Percentiles rank a stretch among this genome's conserved stretches.
Conservation (phyloP, 1,284 basidiomycete genomes). For the Leccinum pallidistipes region DNA sequence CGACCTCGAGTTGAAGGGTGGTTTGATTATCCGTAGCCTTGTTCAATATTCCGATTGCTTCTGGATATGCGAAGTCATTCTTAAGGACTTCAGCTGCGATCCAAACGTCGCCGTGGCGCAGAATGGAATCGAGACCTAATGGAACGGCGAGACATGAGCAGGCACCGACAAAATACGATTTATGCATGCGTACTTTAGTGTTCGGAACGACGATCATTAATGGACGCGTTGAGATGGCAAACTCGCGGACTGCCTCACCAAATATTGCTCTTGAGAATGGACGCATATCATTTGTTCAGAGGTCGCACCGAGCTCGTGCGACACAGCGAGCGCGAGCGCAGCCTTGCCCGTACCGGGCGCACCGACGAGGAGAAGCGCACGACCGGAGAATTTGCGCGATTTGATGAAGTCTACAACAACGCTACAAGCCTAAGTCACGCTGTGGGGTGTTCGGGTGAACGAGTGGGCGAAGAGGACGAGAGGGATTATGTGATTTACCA, state of each 20-base stretch:
- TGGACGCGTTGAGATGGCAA: slow-evolving; percentile 58
- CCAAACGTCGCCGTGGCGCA: slow-evolving; percentile 80
- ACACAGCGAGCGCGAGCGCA: slow-evolving; percentile 90
- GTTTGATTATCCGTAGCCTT: slow-evolving; percentile 53
- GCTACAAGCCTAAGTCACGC: slow-evolving; percentile 72
- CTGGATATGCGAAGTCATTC: slow-evolving; percentile 80
- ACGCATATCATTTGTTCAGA: no score
- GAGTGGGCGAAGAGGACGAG: neutral
- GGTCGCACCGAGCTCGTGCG: slow-evolving; percentile 88
- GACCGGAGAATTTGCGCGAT: slow-evolving; percentile 87
- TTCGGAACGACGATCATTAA: slow-evolving; percentile 59
- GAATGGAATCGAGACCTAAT: slow-evolving; percentile 80
- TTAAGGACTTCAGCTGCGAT: slow-evolving; percentile 84
- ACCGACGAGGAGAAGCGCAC: slow-evolving; percentile 87
- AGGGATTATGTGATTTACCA: neutral
- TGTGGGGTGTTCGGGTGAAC: neutral
- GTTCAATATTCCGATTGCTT: slow-evolving; percentile 55
- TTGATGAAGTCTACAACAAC: slow-evolving; percentile 91
- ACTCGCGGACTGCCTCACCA: slow-evolving; percentile 29
- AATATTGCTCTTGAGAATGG: no score
- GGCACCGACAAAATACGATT: slow-evolving; percentile 3
- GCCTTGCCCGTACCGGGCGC: slow-evolving; percentile 96
- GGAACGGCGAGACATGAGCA: slow-evolving; percentile 13
- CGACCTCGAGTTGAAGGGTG: slow-evolving; percentile 62
- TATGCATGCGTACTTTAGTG: slow-evolving; percentile 59